Percentiles rank a stretch among this genome's conserved stretches.
These are phyloP conservation scores for Sarocladium strictum DNA, from an alignment of 2,329 filamentous ascomycete species.

Conservation along the genomic window DNA sequence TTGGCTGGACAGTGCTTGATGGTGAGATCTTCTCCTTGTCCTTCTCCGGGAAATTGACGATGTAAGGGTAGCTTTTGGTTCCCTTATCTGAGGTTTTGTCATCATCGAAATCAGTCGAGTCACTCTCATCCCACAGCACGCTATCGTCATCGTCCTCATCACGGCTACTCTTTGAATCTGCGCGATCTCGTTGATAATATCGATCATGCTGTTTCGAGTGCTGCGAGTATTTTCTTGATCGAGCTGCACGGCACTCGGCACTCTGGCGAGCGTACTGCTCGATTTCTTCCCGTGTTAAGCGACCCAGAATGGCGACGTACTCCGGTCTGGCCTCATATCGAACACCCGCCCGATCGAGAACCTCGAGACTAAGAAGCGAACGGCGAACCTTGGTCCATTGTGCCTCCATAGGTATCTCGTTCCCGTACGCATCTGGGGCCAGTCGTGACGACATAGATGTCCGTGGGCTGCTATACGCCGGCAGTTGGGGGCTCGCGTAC, in stretches of 20 bases:
- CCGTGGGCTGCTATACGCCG: not conserved
- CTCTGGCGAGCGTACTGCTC: conserved; percentile 44
- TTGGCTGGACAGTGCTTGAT: conserved; percentile 35
- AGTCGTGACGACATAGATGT: conserved; percentile 24
- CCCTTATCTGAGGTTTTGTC: conserved; percentile 24
- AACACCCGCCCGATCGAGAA: conserved; percentile 45
- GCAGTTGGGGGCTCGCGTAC: conserved; percentile 2
- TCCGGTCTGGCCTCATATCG: conserved; percentile 54
- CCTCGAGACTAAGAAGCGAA: conserved; percentile 47
- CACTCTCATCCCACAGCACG: conserved; percentile 23
- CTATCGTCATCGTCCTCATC: conserved; percentile 24
- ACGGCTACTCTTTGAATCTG: conserved; percentile 28
- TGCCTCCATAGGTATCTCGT: conserved; percentile 49
- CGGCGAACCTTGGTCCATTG: conserved; percentile 53
- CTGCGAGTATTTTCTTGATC: conserved; percentile 17
- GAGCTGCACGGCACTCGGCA: conserved; percentile 38
- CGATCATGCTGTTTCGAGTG: conserved; percentile 11
- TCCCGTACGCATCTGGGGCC: conserved; percentile 51
- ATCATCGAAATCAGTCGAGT: conserved; percentile 27
- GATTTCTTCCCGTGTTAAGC: conserved; percentile 46
- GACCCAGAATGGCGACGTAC: conserved; percentile 54
- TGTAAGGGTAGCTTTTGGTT: conserved; percentile 28
- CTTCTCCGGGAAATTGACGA: conserved; percentile 29
- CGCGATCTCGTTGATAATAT: conserved; percentile 14
- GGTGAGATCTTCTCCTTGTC: conserved; percentile 27